Conservation (phyloP, 768 basidiomycete genomes). For the Boletus vermiculosoides region DNA sequence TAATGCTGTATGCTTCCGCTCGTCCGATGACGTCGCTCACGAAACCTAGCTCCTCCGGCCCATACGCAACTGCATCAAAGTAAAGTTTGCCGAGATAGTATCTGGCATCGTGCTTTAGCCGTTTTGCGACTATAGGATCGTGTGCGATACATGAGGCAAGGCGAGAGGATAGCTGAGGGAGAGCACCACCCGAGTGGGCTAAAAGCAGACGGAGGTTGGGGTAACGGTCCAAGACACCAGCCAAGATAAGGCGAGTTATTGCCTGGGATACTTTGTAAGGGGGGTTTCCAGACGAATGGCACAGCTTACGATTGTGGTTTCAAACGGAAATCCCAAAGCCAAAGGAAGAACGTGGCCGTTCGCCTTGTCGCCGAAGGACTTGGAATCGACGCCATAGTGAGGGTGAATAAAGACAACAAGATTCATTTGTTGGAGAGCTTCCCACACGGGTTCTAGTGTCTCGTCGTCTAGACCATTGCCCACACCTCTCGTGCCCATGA, state of each 20-base stretch:
- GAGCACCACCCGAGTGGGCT: constrained; percentile 84
- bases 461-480: constrained; percentile 82
- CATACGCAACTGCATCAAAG: constrained; percentile 88
- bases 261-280: constrained; percentile 42
- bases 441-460: constrained; percentile 77
- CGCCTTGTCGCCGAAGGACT: constrained; percentile 69
- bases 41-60: constrained; percentile 79
- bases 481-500: constrained; percentile 77
- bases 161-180: constrained; percentile 81
- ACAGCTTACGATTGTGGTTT: constrained; percentile 75
- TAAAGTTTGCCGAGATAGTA: constrained; percentile 80
- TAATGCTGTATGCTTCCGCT: constrained; percentile 45
- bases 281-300: background rate
- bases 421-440: constrained; percentile 63
- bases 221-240: constrained; percentile 78
- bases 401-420: constrained; percentile 85
- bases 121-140: constrained; percentile 73
- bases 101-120: constrained; percentile 78
- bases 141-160: constrained; percentile 83
- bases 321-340: constrained; percentile 86
- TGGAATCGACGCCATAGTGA: constrained; percentile 78
- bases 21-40: constrained; percentile 70
- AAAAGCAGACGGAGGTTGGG: constrained; percentile 74
- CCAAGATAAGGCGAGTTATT: constrained; percentile 74
- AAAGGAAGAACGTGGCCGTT: constrained; percentile 89